These are phyloP conservation scores for Boeremia lycopersici DNA, from an alignment of 2,329 filamentous ascomycete species.

Conservation along the genomic window DNA sequence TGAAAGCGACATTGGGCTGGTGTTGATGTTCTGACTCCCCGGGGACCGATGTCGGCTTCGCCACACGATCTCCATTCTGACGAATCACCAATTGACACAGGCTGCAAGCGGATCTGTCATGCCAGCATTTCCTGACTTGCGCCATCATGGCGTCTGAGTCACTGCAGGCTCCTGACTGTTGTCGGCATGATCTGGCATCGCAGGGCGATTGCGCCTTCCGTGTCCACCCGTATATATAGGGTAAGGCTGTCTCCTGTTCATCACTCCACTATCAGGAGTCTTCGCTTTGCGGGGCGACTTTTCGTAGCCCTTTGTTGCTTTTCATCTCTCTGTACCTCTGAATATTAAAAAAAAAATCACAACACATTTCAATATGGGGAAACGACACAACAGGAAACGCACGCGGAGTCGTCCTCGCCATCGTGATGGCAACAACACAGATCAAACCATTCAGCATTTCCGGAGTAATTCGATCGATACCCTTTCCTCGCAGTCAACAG, in stretches of 20 bases:
- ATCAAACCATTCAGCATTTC: slow-evolving; percentile 33
- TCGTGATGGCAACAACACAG: slow-evolving; percentile 37
- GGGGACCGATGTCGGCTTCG: slow-evolving; percentile 33
- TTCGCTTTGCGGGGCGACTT: slow-evolving; percentile 37
- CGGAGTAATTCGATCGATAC: slow-evolving; percentile 41
- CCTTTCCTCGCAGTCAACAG: slow-evolving; percentile 31
- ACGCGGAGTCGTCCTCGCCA: slow-evolving; percentile 51
- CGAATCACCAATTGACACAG: slow-evolving; percentile 38
- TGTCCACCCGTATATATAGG: slow-evolving; percentile 37
- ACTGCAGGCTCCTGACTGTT: slow-evolving; percentile 41
- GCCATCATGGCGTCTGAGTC: slow-evolving; percentile 42
- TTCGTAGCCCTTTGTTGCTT: slow-evolving; percentile 22
- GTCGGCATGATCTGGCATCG: slow-evolving; percentile 28
- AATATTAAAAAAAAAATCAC: slow-evolving; percentile 3
- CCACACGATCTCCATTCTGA: slow-evolving; percentile 28
- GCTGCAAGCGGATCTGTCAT: slow-evolving; percentile 28
- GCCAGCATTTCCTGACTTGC: slow-evolving; percentile 26
- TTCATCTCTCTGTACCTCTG: slow-evolving; percentile 14
- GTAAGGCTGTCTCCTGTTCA: slow-evolving; percentile 19
- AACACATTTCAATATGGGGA: slow-evolving; percentile 38
- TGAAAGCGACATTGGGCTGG: slow-evolving; percentile 16
- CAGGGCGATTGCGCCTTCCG: slow-evolving; percentile 17
- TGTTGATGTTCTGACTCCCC: slow-evolving; percentile 32
- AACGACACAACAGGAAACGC: slow-evolving; percentile 53
- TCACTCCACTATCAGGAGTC: slow-evolving; percentile 29